Evolutionary conservation across 2,329 filamentous ascomycete genomes (phyloP), one percentile per base, ranked within the genome.

Genomic region (Clarireedia homoeocarpa): DNA sequence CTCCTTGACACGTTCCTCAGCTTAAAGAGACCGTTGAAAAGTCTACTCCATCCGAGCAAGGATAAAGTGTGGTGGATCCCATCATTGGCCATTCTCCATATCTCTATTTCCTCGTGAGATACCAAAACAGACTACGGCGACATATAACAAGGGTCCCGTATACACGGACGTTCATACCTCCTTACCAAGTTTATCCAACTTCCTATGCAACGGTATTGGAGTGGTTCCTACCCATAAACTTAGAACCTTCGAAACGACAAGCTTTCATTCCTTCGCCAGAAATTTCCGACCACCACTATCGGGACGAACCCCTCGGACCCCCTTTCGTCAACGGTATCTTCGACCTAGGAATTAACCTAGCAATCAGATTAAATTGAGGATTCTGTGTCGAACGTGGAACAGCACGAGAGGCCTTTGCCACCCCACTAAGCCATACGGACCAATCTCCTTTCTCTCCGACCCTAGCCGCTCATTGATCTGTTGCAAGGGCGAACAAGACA

Each of bases 321-420:
- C 6, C 39, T n/a, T 7, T 15, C 39, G 6, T 42, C 5, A 9
- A 42, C 14, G 7, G 7, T 20, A 6, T 20, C 15, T 5, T 20
- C 9, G 9, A 5, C n/a, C 15, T n/a, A 42, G 17, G 17, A 1
- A 20, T 42, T n/a, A 42, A 42, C 39, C 17, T n/a, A 20, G 15
- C 15, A 42, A 42, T 42, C 15, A 42, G 15, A 20, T 20, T 14
- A n/a, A 42, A 7, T 12, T 34, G 10, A 34, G 30, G 10, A 34
- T 34, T 34, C 5, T 9, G 30, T 34, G 30, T 34, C 12, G 51
- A 36, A 38, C 27, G 51, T 53, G 20, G 38, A 34, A 53, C 51
- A 48, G 23, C 51, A 53, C 30, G 51, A 48, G 36, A 53, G 27
- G 42, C 7, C 51, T 17, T 42, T 48, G 51, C 51, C 36, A 48